Evolutionary conservation across 2,329 filamentous ascomycete genomes (phyloP).

Genomic region (Phialophora chinensis): DNA sequence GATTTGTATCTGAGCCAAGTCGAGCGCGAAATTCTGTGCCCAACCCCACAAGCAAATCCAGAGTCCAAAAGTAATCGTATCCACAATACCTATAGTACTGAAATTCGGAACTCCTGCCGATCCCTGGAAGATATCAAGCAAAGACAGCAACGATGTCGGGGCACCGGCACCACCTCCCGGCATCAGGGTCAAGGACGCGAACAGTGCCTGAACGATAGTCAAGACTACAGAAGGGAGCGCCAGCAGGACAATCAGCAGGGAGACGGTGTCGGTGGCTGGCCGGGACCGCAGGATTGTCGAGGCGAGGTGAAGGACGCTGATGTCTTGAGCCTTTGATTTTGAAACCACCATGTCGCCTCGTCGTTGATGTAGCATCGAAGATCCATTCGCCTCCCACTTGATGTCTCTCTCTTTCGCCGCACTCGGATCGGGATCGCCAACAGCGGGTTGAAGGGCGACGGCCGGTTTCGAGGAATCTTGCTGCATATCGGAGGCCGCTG

Average conservation of each 20-base stretch:
- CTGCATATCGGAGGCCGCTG: slow-evolving; percentile 10
- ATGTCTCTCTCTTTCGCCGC: slow-evolving; percentile 29
- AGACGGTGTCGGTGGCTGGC: slow-evolving; percentile 91
- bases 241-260: slow-evolving; percentile 93
- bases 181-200: slow-evolving; percentile 90
- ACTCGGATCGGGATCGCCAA: slow-evolving; percentile 19
- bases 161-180: slow-evolving; percentile 71
- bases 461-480: slow-evolving; percentile 18
- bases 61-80: slow-evolving; percentile 78
- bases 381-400: slow-evolving; percentile 33
- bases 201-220: slow-evolving; percentile 87
- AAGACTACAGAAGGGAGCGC: slow-evolving; percentile 88
- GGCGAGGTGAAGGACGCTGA: slow-evolving; percentile 76
- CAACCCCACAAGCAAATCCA: slow-evolving; percentile 90
- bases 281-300: slow-evolving; percentile 88
- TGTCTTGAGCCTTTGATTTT: slow-evolving; percentile 71
- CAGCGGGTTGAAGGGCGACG: slow-evolving; percentile 3
- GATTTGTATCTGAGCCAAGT: slow-evolving; percentile 91
- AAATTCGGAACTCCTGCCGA: slow-evolving; percentile 84
- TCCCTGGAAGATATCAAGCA: slow-evolving; percentile 90
- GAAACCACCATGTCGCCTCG: slow-evolving; percentile 73
- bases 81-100: slow-evolving; percentile 81
- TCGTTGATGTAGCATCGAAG: slow-evolving; percentile 47
- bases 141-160: slow-evolving; percentile 74
- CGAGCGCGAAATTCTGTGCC: slow-evolving; percentile 84